Percentiles rank a stretch among this genome's conserved stretches.
Conservation (phyloP, 2,329 filamentous ascomycete genomes). For the Fusarium papillatum region DNA sequence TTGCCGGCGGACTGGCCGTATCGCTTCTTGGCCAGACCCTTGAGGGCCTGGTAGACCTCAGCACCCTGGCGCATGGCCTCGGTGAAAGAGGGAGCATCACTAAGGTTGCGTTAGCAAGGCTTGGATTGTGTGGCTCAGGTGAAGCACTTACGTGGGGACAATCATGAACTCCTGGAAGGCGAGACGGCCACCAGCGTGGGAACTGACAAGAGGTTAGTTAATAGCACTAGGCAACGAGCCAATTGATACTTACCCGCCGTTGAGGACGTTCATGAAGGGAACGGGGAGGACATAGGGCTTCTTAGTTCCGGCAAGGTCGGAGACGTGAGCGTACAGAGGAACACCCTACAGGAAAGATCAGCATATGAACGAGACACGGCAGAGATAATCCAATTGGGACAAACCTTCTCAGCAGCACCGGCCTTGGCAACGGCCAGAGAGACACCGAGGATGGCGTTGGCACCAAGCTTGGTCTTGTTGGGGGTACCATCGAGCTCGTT, state of each 20-base stretch:
- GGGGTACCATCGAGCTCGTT: conserved; percentile 86
- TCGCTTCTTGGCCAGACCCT: conserved; percentile 98
- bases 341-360: conserved; percentile 66
- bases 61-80: conserved; percentile 97
- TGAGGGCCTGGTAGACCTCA: conserved; percentile 99
- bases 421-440: conserved; percentile 89
- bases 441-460: conserved; percentile 91
- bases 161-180: conserved; percentile 99
- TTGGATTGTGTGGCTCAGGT: background rate
- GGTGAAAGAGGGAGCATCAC: conserved; percentile 88
- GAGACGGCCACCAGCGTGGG: conserved; percentile 96
- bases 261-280: conserved; percentile 95
- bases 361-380: conserved; percentile 1
- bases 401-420: conserved; percentile 86
- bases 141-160: conserved; percentile 76
- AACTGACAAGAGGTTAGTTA: conserved; percentile 62
- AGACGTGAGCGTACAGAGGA: conserved; percentile 89
- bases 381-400: conserved; percentile 14
- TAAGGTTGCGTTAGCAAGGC: conserved; percentile 48
- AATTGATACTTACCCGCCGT: conserved; percentile 69
- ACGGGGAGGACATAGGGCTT: conserved; percentile 93
- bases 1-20: conserved; percentile 99
- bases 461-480: conserved; percentile 91
- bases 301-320: conserved; percentile 89
- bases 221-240: background rate